Evolutionary conservation across 2,329 filamentous ascomycete species (phyloP).

Genomic region (Gaeumannomyces tritici): DNA sequence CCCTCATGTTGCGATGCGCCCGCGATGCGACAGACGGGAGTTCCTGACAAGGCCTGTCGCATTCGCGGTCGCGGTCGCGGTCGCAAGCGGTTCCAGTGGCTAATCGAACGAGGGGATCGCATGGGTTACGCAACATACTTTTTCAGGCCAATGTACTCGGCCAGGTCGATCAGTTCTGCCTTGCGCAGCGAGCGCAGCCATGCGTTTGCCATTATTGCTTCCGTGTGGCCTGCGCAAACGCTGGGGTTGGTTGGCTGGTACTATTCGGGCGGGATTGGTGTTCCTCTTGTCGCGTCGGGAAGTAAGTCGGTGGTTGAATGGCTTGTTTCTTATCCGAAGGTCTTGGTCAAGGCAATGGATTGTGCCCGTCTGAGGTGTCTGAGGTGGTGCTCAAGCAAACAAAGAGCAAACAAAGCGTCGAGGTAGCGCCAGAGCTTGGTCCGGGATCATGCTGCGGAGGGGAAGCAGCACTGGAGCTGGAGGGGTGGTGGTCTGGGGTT

Average conservation of each 20-base stretch:
- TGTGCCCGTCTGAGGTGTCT: no score
- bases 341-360: no score
- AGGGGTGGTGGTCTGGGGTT: not conserved
- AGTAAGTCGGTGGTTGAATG: no score
- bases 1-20: not conserved
- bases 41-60: not conserved
- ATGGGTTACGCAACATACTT: slow-evolving; percentile 42
- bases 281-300: not conserved
- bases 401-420: no score
- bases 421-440: not conserved
- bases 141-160: slow-evolving; percentile 58
- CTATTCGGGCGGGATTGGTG: not conserved
- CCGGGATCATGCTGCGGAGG: not conserved
- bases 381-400: not conserved
- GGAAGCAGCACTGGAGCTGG: not conserved
- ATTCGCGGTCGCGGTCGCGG: not conserved
- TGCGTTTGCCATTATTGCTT: slow-evolving; percentile 31
- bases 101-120: not conserved
- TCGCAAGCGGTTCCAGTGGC: not conserved
- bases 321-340: no score
- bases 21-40: not conserved
- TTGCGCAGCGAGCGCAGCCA: slow-evolving; percentile 81
- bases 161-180: slow-evolving; percentile 65
- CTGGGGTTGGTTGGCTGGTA: not conserved
- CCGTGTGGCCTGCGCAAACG: not conserved